Percentiles rank a stretch among this genome's conserved stretches.
Evolutionary conservation across 768 basidiomycete genomes (phyloP).

Genomic region (Serendipita sp.): DNA sequence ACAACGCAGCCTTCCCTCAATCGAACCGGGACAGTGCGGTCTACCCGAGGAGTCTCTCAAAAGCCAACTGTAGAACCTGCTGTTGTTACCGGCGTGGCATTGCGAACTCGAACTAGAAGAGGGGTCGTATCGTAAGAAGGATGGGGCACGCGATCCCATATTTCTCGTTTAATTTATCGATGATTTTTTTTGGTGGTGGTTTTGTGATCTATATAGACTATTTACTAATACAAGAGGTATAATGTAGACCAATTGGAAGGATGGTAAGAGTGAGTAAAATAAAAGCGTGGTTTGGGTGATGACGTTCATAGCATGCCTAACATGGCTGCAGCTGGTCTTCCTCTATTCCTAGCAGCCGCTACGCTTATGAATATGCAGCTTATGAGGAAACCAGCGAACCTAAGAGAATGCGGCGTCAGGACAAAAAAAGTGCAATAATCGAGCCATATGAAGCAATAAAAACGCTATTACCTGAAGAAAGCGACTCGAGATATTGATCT

Average conservation of each 20-base stretch:
- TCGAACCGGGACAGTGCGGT: not conserved
- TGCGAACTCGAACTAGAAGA: not conserved
- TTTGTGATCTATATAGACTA: not conserved
- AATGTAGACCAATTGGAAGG: not conserved
- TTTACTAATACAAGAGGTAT: not conserved
- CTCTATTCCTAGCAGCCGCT: constrained; percentile 52
- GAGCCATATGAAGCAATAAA: not conserved
- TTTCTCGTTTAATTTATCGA: not conserved
- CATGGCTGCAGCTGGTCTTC: constrained; percentile 17
- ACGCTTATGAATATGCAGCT: constrained; percentile 70
- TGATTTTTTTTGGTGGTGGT: not conserved
- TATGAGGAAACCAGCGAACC: constrained; percentile 67
- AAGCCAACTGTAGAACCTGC: not conserved
- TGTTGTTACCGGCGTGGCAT: not conserved
- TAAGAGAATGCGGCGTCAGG: constrained; percentile 15
- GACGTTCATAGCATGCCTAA: not conserved
- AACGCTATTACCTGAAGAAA: constrained; percentile 52
- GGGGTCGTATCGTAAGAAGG: not conserved
- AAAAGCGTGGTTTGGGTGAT: not conserved
- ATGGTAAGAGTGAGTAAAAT: not conserved
- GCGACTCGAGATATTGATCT: constrained; percentile 70
- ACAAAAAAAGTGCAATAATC: not conserved
- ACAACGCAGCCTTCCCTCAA: not conserved
- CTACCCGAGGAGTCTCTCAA: not conserved
- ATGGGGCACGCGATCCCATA: not conserved